Evolutionary conservation across 2,329 filamentous ascomycete species (phyloP), one percentile per base, ranked within the genome.

Genomic region (Penicillium brevicompactum): DNA sequence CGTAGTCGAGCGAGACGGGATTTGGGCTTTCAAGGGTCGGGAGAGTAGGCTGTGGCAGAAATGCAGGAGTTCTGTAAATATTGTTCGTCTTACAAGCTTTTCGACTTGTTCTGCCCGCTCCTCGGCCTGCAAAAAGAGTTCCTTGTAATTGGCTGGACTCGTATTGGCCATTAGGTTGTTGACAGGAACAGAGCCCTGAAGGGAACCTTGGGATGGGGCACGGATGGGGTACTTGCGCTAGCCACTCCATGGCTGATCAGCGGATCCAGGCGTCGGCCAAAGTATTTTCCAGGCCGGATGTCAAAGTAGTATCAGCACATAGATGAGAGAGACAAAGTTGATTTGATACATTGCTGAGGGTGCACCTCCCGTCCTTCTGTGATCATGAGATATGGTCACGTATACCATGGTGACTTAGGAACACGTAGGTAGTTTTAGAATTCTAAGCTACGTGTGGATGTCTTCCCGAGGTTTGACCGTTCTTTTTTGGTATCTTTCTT

Each of bases 1-100:
- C 30, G 59, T 65, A 6, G 63, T 70, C 21, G 62, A 70, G 34
- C 27, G 43, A 49, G 49, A 60, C 13, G 55, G 56, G 2, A 38
- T 45, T 55, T 41, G 46, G 10, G 51, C 59, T 62, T 43, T 45
- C 22, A 70, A 46, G 2, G 30, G 46, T n/a, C 31, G 32, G 60
- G 50, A 63, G 4, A 62, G 61, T 37, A 67, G 51, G 37, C 58
- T 60, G 30, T 16, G 11, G 47, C 49, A 59, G 22, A 24, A 24
- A 4, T n/a, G 42, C 10, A 44, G 21, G n/a, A 63, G 49, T 34
- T 56, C 58, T 21, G 11, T 3, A 22, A 53, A 51, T 18, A 51
- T 53, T 13, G 53, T 58, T 5, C 4, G 43, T 51, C 24, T 52
- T 42, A 37, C 27, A 4, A 21, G 42, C 38, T 50, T 30, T 22